Evolutionary conservation across 208 protist genomes (phyloP), one percentile per base, ranked within the genome.

Genomic region (Trypanosomatidae sp.): DNA sequence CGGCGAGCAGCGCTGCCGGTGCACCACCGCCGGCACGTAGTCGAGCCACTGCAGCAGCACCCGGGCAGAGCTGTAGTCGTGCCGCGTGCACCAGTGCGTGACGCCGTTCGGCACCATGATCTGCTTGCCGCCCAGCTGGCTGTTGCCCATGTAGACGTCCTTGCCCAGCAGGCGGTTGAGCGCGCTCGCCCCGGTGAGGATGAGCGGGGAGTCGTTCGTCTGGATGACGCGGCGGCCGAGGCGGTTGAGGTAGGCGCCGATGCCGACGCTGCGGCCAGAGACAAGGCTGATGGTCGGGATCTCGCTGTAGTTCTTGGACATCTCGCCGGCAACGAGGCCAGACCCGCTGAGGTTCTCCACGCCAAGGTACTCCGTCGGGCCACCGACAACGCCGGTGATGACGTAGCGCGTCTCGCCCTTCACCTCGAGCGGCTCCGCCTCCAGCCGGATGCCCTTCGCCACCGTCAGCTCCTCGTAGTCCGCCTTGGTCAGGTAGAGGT

Each of bases 71-170:
- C 62, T 75, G 59, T 95, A 91, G 81, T 99, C 95, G 82, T 98
- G 84, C 47, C 87, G 81, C 1, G 84, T 84, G 60, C 86, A 85
- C 67, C 93, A 84, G 80, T 99, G 98, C 60, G 97, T 94, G 3
- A 99, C 94, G 67, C 98, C 98, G 79, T 99, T 99, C 52, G 88
- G 84, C 75, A 97, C 93, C 98, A 99, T 99, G 55, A 99, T 96
- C 82, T 99, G 93, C 73, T 89, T 80, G 22, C 98, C 98, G 60
- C 98, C 98, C 0, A 99, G 89, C 91, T 99, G 98, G 69, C 89
- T 84, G 85, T 99, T 99, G 70, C 94, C 97, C 65, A 91, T 92
- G 87, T 99, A 99, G 39, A 99, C 98, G 53, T 99, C 91, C 67
- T 92, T 94, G 17, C 98, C 98, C 1, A 99, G 90, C 5, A 99